These are phyloP conservation scores for Paragyromitra xinjiangensis DNA, from an alignment of 495 filamentous ascomycete species.

Conservation along the genomic window DNA sequence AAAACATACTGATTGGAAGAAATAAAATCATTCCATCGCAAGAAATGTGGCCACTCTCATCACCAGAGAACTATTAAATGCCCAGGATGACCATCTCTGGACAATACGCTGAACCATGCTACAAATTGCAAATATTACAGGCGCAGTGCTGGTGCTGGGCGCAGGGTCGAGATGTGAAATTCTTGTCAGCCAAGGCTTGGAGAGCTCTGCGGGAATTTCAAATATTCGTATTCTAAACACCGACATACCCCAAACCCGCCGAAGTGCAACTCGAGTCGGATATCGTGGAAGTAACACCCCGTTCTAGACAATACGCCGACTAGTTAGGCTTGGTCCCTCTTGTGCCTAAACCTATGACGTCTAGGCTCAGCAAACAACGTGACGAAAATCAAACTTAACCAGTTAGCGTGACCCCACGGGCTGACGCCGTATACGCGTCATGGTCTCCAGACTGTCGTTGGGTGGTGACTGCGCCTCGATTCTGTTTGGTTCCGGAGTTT, in stretches of 20 bases:
- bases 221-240: slow-evolving; percentile 32
- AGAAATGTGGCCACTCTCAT: slow-evolving; percentile 21
- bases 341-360: slow-evolving; percentile 7
- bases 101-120: background rate
- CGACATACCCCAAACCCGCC: slow-evolving; percentile 5
- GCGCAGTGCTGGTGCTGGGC: background rate
- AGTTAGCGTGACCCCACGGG: background rate
- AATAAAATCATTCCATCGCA: background rate
- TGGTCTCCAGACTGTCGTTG: background rate
- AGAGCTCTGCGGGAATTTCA: slow-evolving; percentile 21
- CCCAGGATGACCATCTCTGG: slow-evolving; percentile 8
- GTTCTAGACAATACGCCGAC: slow-evolving; percentile 28
- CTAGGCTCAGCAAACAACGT: slow-evolving; percentile 4
- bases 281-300: background rate
- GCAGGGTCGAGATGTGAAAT: background rate
- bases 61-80: background rate
- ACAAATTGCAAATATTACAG: background rate
- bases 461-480: slow-evolving; percentile 10
- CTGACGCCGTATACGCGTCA: slow-evolving; percentile 39
- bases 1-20: background rate
- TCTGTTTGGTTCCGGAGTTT: background rate
- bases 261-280: background rate
- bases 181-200: background rate
- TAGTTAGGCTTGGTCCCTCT: background rate
- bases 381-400: background rate